Evolutionary conservation across 2,329 filamentous ascomycete genomes (phyloP).

Genomic region (Pseudodiploospora longispora): DNA sequence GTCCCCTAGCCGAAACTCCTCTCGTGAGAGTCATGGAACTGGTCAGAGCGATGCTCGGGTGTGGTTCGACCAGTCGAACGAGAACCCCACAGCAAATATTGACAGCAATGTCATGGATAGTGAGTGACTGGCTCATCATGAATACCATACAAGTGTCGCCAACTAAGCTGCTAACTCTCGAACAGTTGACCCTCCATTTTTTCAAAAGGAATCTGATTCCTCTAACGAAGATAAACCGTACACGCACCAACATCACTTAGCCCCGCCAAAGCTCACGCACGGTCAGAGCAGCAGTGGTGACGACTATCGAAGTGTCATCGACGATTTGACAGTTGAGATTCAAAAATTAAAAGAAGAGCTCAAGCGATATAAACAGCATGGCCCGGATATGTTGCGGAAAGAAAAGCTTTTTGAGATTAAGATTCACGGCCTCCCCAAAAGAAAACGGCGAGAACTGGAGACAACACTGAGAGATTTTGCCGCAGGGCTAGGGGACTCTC

Average conservation of each 20-base stretch:
- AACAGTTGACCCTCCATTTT: slow-evolving; percentile 46
- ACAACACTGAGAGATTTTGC: slow-evolving; percentile 64
- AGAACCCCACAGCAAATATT: slow-evolving; percentile 36
- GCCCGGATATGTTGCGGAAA: slow-evolving; percentile 57
- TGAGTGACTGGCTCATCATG: slow-evolving; percentile 14
- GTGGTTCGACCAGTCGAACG: slow-evolving; percentile 49
- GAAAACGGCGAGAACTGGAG: slow-evolving; percentile 71
- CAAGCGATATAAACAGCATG: slow-evolving; percentile 60
- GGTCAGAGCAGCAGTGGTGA: slow-evolving; percentile 56
- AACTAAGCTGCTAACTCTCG: slow-evolving; percentile 4
- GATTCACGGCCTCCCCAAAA: slow-evolving; percentile 62
- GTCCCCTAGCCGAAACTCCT: slow-evolving; percentile 32
- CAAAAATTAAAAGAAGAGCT: slow-evolving; percentile 68
- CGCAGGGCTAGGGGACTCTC: slow-evolving; percentile 48
- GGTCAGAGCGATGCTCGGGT: slow-evolving; percentile 40
- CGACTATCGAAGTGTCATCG: slow-evolving; percentile 75
- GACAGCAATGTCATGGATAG: slow-evolving; percentile 41
- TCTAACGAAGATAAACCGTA: slow-evolving; percentile 37
- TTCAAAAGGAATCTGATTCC: slow-evolving; percentile 43
- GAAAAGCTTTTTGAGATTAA: slow-evolving; percentile 81
- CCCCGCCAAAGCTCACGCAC: slow-evolving; percentile 21
- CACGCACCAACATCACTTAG: slow-evolving; percentile 15
- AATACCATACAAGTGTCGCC: no score
- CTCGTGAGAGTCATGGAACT: slow-evolving; percentile 41
- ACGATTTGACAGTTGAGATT: slow-evolving; percentile 79